phyloP scores from a whole-genome alignment of 129 eudicot species.

The Saposhnikovia divaricata region DNA sequence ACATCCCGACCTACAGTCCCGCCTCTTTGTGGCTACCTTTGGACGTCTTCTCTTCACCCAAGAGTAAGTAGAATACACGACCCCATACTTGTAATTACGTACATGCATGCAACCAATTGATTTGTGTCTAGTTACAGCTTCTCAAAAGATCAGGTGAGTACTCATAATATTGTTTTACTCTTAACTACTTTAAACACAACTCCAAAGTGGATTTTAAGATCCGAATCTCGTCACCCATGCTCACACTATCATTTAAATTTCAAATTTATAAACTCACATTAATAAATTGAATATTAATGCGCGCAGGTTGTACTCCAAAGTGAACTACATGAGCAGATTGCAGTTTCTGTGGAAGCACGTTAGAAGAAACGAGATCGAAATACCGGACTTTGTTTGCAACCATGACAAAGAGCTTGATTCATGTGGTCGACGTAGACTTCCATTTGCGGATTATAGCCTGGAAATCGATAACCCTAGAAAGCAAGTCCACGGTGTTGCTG shows the following conservation, averaged over 20 bases:
- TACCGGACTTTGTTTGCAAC: constrained; percentile 37
- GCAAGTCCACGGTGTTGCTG: not conserved
- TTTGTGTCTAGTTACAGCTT: not conserved
- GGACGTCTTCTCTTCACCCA: constrained; percentile 40
- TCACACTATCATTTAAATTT: no score
- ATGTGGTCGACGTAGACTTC: not conserved
- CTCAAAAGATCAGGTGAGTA: not conserved
- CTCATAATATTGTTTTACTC: not conserved
- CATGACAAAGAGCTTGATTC: constrained; percentile 38
- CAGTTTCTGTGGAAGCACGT: constrained; percentile 43
- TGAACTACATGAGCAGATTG: constrained; percentile 44
- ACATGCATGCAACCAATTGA: not conserved
- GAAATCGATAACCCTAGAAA: constrained; percentile 40
- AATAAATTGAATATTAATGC: not conserved
- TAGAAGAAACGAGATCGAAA: constrained; percentile 32
- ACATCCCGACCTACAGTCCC: constrained; percentile 45
- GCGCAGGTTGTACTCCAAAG: constrained; percentile 38
- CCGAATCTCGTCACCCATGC: not conserved
- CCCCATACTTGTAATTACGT: no score
- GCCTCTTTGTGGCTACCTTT: constrained; percentile 54
- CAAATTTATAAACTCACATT: no score
- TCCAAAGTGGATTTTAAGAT: not conserved
- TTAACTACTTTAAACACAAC: not conserved
- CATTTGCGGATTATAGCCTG: constrained; percentile 31
- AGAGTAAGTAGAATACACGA: constrained; percentile 12